A percentile compares a stretch with the other conserved stretches of the same genome.
Evolutionary conservation across 495 filamentous ascomycete genomes (phyloP).

Genomic region (Aspergillus bertholletiae): DNA sequence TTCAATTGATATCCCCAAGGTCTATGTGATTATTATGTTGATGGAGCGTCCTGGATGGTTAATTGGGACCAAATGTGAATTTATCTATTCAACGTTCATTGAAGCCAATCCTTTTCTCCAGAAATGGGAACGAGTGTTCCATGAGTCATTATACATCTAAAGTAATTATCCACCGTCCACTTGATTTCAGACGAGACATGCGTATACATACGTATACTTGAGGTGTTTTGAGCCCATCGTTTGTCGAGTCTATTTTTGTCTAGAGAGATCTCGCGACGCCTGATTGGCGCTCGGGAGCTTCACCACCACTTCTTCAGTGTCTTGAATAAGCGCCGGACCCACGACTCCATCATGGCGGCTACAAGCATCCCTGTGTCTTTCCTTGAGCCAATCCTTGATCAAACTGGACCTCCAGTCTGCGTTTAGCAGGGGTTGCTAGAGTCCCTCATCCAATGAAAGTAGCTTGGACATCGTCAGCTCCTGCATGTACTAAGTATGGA

Average conservation of each 20-base stretch:
- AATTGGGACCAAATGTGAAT: not conserved
- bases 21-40: conserved; percentile 1
- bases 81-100: not conserved
- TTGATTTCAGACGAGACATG: no score
- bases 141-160: no score
- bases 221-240: not conserved
- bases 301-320: not conserved
- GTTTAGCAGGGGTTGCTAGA: not conserved
- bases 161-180: no score
- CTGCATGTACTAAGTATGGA: not conserved
- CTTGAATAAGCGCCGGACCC: conserved; percentile 1
- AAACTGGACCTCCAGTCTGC: not conserved
- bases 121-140: no score
- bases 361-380: not conserved
- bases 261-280: not conserved
- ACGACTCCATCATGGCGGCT: conserved; percentile 1
- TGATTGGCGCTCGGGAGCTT: not conserved
- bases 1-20: not conserved
- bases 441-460: not conserved
- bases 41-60: not conserved
- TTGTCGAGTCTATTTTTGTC: conserved; percentile 2
- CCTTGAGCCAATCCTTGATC: not conserved
- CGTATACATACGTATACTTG: not conserved
- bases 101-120: not conserved
- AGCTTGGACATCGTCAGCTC: not conserved